Percentiles rank a stretch among this genome's conserved stretches.
These are phyloP conservation scores for Dalbergia cochinchinensis DNA, from an alignment of 306 rosid genomes.

Conservation along the genomic window DNA sequence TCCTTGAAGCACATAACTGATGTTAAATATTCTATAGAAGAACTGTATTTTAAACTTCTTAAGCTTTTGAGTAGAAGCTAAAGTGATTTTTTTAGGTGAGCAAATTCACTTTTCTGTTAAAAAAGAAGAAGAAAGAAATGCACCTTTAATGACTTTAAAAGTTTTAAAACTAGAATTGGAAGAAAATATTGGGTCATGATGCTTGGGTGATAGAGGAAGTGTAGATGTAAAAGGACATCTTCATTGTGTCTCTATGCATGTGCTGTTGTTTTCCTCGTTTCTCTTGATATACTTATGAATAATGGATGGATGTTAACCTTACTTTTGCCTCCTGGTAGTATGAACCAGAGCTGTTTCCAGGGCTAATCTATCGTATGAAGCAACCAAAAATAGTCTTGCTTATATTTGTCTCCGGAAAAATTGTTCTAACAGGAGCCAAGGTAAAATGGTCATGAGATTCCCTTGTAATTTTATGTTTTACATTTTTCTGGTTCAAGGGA, in stretches of 20 bases:
- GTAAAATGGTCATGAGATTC: conserved; percentile 36
- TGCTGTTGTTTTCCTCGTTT: conserved; percentile 18
- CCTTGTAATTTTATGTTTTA: background rate
- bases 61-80: too few species aligned
- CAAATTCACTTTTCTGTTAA: background rate
- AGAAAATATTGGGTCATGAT: conserved; percentile 4
- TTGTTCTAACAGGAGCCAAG: conserved; percentile 87
- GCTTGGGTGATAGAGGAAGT: conserved; percentile 13
- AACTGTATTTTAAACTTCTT: too few species aligned
- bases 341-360: conserved; percentile 87
- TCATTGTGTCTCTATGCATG: background rate
- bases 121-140: too few species aligned
- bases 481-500: background rate
- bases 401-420: conserved; percentile 81
- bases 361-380: conserved; percentile 84
- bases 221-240: background rate
- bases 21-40: background rate
- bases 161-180: background rate
- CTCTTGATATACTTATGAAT: background rate
- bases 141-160: background rate
- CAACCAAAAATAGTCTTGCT: conserved; percentile 87
- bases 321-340: conserved; percentile 52
- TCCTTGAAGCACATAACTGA: conserved; percentile 10
- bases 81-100: too few species aligned
- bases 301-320: conserved; percentile 1